Evolutionary conservation across 2,329 filamentous ascomycete genomes (phyloP).

Genomic region (Paecilomyces formosus): DNA sequence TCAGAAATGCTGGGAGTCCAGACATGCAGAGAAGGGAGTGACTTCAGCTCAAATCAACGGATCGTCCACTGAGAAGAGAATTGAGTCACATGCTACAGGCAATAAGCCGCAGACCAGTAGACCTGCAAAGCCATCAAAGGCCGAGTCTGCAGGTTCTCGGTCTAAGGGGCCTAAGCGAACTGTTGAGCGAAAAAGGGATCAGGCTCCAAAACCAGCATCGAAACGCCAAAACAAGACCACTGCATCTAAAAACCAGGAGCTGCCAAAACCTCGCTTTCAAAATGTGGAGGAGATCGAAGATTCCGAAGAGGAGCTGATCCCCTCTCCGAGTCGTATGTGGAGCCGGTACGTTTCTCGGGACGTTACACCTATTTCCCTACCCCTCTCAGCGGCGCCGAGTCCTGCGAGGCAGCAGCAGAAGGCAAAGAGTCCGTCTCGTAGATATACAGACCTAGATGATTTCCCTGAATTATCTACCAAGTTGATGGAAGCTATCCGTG

Average conservation of each 20-base stretch:
- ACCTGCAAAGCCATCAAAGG: background rate
- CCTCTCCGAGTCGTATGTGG: slow-evolving; percentile 19
- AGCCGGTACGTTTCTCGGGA: background rate
- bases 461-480: slow-evolving; percentile 34
- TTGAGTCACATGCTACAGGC: background rate
- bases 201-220: background rate
- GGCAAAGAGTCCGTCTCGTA: background rate
- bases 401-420: background rate
- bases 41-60: slow-evolving; percentile 1
- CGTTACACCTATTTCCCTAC: slow-evolving; percentile 4
- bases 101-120: background rate
- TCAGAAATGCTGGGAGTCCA: slow-evolving; percentile 63
- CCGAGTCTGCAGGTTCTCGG: background rate
- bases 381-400: slow-evolving; percentile 5
- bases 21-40: slow-evolving; percentile 23
- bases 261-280: slow-evolving; percentile 2
- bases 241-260: slow-evolving; percentile 1
- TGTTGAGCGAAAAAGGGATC: background rate
- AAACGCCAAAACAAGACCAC: background rate
- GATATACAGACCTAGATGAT: slow-evolving; percentile 9
- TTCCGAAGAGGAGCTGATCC: slow-evolving; percentile 26
- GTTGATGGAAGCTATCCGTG: slow-evolving; percentile 44
- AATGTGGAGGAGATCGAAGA: slow-evolving; percentile 31
- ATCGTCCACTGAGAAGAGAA: slow-evolving; percentile 1
- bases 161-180: background rate